phyloP scores from a whole-genome alignment of 2,329 filamentous ascomycete species.

The Botrytis pseudocinerea region DNA sequence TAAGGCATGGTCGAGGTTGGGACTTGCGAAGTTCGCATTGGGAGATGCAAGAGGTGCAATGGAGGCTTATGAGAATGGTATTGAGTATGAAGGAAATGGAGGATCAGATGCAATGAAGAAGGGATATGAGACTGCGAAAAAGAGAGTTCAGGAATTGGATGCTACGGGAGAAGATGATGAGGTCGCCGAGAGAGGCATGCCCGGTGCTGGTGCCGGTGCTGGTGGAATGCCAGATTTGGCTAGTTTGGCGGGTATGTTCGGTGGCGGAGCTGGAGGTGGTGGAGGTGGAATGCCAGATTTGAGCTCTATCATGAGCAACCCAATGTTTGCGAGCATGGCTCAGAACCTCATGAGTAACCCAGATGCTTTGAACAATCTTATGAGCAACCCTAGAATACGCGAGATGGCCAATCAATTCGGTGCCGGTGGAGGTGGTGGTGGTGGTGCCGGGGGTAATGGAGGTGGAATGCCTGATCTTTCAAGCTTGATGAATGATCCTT shows the following conservation, averaged over 20 bases:
- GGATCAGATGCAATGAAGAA: constrained; percentile 98
- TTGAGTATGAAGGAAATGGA: constrained; percentile 89
- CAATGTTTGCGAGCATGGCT: constrained; percentile 97
- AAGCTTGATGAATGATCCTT: constrained; percentile 87
- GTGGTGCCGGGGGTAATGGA: constrained; percentile 52
- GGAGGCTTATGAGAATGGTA: constrained; percentile 91
- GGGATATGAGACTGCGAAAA: constrained; percentile 90
- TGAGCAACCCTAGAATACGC: constrained; percentile 87
- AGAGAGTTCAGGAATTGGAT: constrained; percentile 78
- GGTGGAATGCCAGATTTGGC: constrained; percentile 72
- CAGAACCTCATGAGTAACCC: constrained; percentile 98
- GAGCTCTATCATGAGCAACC: constrained; percentile 87
- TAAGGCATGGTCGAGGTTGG: constrained; percentile 94
- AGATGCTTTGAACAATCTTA: constrained; percentile 84
- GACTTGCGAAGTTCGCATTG: constrained; percentile 86
- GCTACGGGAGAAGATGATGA: constrained; percentile 49
- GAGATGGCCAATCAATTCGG: constrained; percentile 84
- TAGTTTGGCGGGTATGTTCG: constrained; percentile 71
- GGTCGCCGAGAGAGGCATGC: constrained; percentile 50
- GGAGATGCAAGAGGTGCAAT: constrained; percentile 89
- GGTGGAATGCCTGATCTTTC: constrained; percentile 88
- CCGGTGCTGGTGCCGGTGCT: constrained; percentile 52
- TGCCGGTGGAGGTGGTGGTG: constrained; percentile 48
- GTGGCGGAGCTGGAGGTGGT: constrained; percentile 53
- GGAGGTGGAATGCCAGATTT: constrained; percentile 87